Base-by-base conservation (phyloP, 2,329 filamentous ascomycete species). In the Microdochium bolleyi region DNA sequence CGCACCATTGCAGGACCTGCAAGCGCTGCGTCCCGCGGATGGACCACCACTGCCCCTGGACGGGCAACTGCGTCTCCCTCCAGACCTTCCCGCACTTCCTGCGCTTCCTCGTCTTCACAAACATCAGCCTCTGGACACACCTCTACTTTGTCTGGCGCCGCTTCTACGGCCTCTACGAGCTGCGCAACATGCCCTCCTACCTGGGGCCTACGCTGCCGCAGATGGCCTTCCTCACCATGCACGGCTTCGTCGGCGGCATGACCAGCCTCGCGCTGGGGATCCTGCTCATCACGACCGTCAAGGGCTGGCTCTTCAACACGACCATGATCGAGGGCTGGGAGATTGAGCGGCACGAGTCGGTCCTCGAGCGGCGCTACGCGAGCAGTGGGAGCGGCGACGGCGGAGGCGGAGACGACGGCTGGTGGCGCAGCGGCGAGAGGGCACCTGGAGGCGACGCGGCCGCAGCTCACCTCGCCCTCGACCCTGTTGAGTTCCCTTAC, bases 41-140 rank as follows among this genome's bases (percentile, higher is more conserved):
- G 88, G 88, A 92, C 70, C 87, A 91, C 70, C 88, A 95, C 71
- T 94, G 89, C 64, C 88, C 89, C 2, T 94, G 89, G 89, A 92
- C 88, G 3, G 74, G 72, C 55, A 92, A 92, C 70, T 95, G 89
- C 72, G 87, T 94, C 51, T 91, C 87, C 13, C 80, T 91, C 67
- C 85, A 84, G 55, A 92, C 87, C 1, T 88, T 91, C 61, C 89
- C 89, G 8, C 85, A 92, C 70, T 94, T 94, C 68, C 58, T 91
- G 49, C 87, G 89, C 60, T 92, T 94, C 71, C 74, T 94, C 46
- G 65, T 83, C 57, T 92, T 83, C 65, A 77, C 87, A 24, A 86
- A 87, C 61, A 55, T 78, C 14, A 75, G 85, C 2, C 82, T 89
- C 59, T 84, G 84, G 70, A 67, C 70, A 52, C 76, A 92, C 5